Conservation (phyloP, 352 stramenopile genomes). For the Hyaloperonospora brassicae region DNA sequence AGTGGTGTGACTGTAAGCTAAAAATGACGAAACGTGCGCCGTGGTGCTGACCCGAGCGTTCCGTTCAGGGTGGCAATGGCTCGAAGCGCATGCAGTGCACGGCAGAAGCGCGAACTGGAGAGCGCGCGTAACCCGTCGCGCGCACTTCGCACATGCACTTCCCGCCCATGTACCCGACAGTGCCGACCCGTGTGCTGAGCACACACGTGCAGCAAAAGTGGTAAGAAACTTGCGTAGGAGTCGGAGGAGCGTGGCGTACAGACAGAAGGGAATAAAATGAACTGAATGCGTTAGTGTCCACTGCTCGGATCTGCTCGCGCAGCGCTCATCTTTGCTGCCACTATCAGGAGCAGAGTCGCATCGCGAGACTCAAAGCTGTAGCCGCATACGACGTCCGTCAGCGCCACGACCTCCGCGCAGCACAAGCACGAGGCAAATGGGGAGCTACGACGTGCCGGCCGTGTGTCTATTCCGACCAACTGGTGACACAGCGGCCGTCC, state of each 20-base stretch:
- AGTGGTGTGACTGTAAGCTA: conserved; percentile 35
- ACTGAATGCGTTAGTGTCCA: conserved; percentile 19
- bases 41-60: conserved; percentile 10
- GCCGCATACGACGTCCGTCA: too few species aligned
- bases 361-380: too few species aligned
- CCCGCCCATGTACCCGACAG: conserved; percentile 1
- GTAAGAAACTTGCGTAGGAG: conserved; percentile 21
- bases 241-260: conserved; percentile 9
- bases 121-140: conserved; percentile 9
- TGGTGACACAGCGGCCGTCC: conserved; percentile 13
- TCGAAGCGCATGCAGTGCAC: conserved; percentile 18
- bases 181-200: conserved; percentile 1
- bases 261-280: conserved; percentile 24
- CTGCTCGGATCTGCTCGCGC: too few species aligned
- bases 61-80: not conserved
- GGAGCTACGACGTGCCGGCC: conserved; percentile 5
- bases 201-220: conserved; percentile 11
- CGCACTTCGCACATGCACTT: conserved; percentile 16
- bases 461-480: conserved; percentile 24
- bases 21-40: conserved; percentile 14
- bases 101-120: conserved; percentile 10
- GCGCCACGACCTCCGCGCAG: too few species aligned
- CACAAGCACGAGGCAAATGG: too few species aligned
- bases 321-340: too few species aligned
- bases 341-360: too few species aligned